A percentile compares a stretch with the other conserved stretches of the same genome.
Evolutionary conservation across 2,329 filamentous ascomycete species (phyloP).

Genomic region (Orbilia blumenaviensis): DNA sequence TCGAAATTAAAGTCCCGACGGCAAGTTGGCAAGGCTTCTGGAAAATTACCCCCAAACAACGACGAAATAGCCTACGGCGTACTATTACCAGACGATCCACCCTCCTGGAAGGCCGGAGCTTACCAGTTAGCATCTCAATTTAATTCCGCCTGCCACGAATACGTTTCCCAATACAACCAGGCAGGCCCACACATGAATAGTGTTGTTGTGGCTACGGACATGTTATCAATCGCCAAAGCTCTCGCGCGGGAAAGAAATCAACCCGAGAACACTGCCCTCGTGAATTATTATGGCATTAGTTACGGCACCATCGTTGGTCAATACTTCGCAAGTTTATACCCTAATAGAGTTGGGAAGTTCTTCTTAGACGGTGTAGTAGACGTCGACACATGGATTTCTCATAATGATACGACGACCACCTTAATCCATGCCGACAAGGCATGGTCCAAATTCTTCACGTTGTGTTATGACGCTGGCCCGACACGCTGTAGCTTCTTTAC

Average conservation of each 20-base stretch:
- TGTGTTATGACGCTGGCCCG: slow-evolving; percentile 25
- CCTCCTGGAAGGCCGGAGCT: background rate
- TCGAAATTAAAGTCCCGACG: background rate
- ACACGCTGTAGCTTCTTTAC: slow-evolving; percentile 30
- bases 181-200: slow-evolving; percentile 43
- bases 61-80: slow-evolving; percentile 15
- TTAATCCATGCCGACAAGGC: slow-evolving; percentile 29
- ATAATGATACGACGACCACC: background rate
- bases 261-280: slow-evolving; percentile 19
- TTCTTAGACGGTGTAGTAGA: slow-evolving; percentile 44
- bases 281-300: slow-evolving; percentile 42
- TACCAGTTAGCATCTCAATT: background rate
- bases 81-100: slow-evolving; percentile 16
- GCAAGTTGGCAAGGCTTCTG: background rate
- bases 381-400: slow-evolving; percentile 8
- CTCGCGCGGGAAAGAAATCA: slow-evolving; percentile 28
- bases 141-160: background rate
- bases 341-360: slow-evolving; percentile 36
- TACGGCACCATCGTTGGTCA: slow-evolving; percentile 47
- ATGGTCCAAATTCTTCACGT: slow-evolving; percentile 37
- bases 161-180: slow-evolving; percentile 30
- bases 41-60: background rate
- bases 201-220: slow-evolving; percentile 40
- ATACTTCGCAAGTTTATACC: slow-evolving; percentile 48
- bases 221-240: slow-evolving; percentile 40